phyloP scores from a whole-genome alignment of 768 basidiomycete species.

The Tulasnella sp. region DNA sequence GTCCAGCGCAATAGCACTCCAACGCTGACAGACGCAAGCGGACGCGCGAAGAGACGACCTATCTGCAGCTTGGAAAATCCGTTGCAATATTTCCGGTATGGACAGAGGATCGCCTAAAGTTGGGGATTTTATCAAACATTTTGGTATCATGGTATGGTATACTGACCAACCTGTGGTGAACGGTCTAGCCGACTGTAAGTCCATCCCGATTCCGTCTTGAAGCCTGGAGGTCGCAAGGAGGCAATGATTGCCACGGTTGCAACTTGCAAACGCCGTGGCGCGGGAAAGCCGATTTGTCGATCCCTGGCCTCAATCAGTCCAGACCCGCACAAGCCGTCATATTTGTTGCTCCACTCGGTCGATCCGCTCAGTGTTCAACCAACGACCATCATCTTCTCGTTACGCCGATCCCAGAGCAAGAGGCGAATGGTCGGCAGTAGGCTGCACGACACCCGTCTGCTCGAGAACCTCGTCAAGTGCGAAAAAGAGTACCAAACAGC shows the following conservation, averaged over 20 bases:
- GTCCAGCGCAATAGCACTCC: neutral
- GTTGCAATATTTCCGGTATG: neutral
- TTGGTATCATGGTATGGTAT: neutral
- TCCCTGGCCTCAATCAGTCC: neutral
- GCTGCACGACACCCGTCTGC: constrained; percentile 58
- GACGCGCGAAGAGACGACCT: neutral
- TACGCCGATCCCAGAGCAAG: neutral
- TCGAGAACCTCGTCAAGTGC: constrained; percentile 51
- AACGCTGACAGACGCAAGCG: neutral
- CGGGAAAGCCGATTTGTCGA: neutral
- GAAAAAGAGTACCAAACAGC: constrained; percentile 65
- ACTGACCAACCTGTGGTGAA: no score
- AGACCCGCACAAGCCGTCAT: no score
- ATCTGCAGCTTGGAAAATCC: neutral
- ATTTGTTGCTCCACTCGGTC: neutral
- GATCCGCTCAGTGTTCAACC: neutral
- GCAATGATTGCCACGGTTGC: neutral
- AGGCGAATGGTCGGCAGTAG: constrained; percentile 51
- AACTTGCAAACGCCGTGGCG: neutral
- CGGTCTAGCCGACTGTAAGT: neutral
- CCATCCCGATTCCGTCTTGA: neutral
- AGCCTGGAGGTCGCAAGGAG: neutral
- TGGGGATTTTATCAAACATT: no score
- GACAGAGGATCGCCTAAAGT: neutral
- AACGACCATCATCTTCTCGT: neutral